A percentile compares a stretch with the other conserved stretches of the same genome.
Evolutionary conservation across 192 early-diverging fungal species (phyloP).

Genomic region (Cladochytrium replicatum): DNA sequence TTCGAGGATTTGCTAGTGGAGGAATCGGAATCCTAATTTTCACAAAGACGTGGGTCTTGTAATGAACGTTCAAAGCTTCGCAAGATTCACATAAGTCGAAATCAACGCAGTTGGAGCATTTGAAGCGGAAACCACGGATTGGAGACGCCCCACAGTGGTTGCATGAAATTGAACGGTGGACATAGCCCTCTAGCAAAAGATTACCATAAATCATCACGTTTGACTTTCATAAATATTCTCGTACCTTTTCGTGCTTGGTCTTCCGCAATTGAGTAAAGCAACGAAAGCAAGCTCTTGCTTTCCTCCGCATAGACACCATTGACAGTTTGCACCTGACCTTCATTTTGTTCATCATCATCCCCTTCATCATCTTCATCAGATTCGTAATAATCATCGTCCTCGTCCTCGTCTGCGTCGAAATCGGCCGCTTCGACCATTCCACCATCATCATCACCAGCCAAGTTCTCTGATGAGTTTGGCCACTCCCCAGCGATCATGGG

Average conservation of each 20-base stretch:
- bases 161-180: slow-evolving; percentile 80
- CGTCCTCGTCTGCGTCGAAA: slow-evolving; percentile 7
- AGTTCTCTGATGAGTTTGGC: too few species aligned
- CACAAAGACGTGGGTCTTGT: slow-evolving; percentile 72
- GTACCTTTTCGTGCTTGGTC: slow-evolving; percentile 77
- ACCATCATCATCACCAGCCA: too few species aligned
- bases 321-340: slow-evolving; percentile 2
- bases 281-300: slow-evolving; percentile 57
- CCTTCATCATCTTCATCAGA: too few species aligned
- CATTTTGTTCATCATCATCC: slow-evolving; percentile 5
- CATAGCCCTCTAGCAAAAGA: slow-evolving; percentile 33
- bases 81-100: slow-evolving; percentile 89
- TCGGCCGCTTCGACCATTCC: too few species aligned
- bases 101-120: slow-evolving; percentile 89
- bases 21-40: slow-evolving; percentile 89
- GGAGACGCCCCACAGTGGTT: slow-evolving; percentile 80
- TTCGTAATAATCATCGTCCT: too few species aligned
- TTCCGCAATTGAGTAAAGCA: slow-evolving; percentile 78
- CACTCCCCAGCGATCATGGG: too few species aligned
- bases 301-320: too few species aligned
- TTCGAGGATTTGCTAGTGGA: slow-evolving; percentile 68
- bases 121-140: slow-evolving; percentile 82
- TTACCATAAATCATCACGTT: too few species aligned
- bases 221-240: too few species aligned
- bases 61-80: slow-evolving; percentile 71